Base-by-base conservation (phyloP, 164 flowering plant species). In the Nelumbo lutea region DNA sequence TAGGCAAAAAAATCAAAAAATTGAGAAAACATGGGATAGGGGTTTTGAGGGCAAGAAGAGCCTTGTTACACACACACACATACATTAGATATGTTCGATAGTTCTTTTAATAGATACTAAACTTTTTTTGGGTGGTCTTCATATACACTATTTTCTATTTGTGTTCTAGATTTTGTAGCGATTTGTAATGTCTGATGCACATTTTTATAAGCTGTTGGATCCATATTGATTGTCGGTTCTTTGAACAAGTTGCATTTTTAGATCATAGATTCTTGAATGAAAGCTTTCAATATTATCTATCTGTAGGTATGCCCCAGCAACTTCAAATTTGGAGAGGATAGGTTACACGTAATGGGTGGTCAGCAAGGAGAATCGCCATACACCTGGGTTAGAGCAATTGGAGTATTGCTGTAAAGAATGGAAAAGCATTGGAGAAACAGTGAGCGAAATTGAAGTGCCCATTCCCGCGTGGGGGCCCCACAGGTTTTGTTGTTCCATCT, bases 301-400 rank as follows among this genome's bases (percentile, higher is more conserved):
- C 61, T 73, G 68, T 78, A 93, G 99, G 78, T 96, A 96, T 85
- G 96, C 98, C 61, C 97, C 99, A 9, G 99, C 99, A 50, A 96
- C 98, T n/a, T 50, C 91, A 86, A 75, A 82, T 96, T 51, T 96
- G 99, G 99, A 87, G 90, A 82, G 98, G 98, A n/a, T 52, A 88
- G 99, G 66, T 93, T 96, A 14, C 99, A 96, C 78, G 99, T 91
- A 72, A 93, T 96, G 98, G 99, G 98, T 51, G 98, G 99, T n/a
- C 45, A 86, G 99, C 88, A 91, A 89, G 73, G 96, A 88, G 76
- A 86, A 96, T 75, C 86, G 98, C 38, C 83, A 93, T 64, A 91
- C 94, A 4, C 91, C 96, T 62, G 96, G 78, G 59, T 2, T 83
- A 59, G 98, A 93, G 65, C 99, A n/a, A 96, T 70, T 96, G 98